Evolutionary conservation across 2,329 filamentous ascomycete species (phyloP), one percentile per base, ranked within the genome.

Genomic region (Monilinia laxa): DNA sequence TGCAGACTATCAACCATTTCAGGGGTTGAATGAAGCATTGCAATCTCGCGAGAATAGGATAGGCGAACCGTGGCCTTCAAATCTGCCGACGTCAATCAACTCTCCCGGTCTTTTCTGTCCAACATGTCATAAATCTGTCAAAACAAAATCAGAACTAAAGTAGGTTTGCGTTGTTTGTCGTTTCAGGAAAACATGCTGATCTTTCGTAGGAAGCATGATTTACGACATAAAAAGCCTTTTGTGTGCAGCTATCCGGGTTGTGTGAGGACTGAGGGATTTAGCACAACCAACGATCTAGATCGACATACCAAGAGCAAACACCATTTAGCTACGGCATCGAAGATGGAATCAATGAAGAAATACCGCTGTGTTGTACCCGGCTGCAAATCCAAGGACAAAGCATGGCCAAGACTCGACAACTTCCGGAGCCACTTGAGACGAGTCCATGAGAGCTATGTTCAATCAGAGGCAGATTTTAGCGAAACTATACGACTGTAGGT

Each of bases 321-420:
- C 75, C 78, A 77, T 2, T 73, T 80, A 78, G 31, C 79, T 82
- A 62, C 79, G 72, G 51, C 79, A 77, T 67, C 75, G 73, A 35
- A 80, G 1, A 81, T 82, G 11, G 64, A 62, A n/a, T 79, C 78
- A 0, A 81, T 79, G 55, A 83, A 83, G 68, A 81, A 81, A 51
- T 91, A 84, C 70, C 83, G 81, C 66, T 95, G 91, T 75, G 82
- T 81, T 62, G 79, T 84, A 7, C 77, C 78, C 9, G 73, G 79
- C 28, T 92, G 90, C 73, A 81, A 79, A 31, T 84, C 80, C 31
- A 87, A 81, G 69, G 80, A 80, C 1, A 96, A 96, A 76, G 79
- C 83, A 47, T 97, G 91, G 91, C 89, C 90, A 0, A 85, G 93
- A 28, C 81, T 88, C 62, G 93, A 97, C 77, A 97, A 97, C 74